Evolutionary conservation across 2,329 filamentous ascomycete genomes (phyloP).

Genomic region (Colletotrichum gigasporum): DNA sequence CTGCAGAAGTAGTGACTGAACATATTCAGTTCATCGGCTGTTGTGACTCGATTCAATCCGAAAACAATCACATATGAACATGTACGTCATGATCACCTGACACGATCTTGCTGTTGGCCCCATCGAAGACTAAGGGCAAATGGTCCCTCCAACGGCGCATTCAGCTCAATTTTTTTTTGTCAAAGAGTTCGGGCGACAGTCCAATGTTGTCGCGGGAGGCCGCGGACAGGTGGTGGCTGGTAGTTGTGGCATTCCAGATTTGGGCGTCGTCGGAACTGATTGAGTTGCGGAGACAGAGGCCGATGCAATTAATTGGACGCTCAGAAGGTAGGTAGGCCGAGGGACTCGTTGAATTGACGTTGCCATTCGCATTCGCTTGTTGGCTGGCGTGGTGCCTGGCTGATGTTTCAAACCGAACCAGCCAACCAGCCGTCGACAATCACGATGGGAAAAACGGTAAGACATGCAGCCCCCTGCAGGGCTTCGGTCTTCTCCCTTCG

Average conservation of each 20-base stretch:
- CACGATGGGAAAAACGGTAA: neutral
- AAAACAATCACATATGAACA: too few relatives aligned
- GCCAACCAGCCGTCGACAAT: neutral
- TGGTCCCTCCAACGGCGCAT: too few relatives aligned
- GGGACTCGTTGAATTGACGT: neutral
- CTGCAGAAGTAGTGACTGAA: too few relatives aligned
- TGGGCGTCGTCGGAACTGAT: neutral
- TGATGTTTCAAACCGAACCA: neutral
- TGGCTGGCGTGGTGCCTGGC: neutral
- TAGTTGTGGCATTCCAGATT: neutral
- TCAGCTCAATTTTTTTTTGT: too few relatives aligned
- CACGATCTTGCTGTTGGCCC: too few relatives aligned
- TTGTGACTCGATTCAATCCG: too few relatives aligned
- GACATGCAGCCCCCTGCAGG: slow-evolving; percentile 22
- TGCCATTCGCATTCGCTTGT: slow-evolving; percentile 11
- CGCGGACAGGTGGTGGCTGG: neutral
- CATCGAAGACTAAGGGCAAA: too few relatives aligned
- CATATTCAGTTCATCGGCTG: too few relatives aligned
- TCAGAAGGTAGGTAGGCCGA: neutral
- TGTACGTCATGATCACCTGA: too few relatives aligned
- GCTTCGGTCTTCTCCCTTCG: neutral
- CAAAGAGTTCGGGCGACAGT: neutral
- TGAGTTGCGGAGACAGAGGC: neutral
- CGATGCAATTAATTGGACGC: too few relatives aligned
- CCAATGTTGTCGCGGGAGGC: neutral